Percentiles rank a stretch among this genome's conserved stretches.
Conservation (phyloP, 2,329 filamentous ascomycete species). For the Diaporthe sp. region DNA sequence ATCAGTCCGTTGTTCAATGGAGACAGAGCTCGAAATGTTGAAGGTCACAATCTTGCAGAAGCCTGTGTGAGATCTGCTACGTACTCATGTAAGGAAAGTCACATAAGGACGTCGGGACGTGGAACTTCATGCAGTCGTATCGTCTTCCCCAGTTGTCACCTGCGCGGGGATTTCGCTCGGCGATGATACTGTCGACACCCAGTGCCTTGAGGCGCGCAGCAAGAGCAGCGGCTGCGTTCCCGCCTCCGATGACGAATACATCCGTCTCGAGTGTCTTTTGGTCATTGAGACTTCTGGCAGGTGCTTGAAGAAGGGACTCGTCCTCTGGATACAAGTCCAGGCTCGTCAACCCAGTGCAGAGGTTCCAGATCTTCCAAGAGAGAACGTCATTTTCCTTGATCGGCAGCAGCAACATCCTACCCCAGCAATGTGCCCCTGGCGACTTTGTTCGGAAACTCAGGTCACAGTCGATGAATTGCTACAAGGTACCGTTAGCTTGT, state of each 20-base stretch:
- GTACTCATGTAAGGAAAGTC: slow-evolving; percentile 51
- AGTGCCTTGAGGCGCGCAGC: slow-evolving; percentile 54
- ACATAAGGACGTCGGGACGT: slow-evolving; percentile 52
- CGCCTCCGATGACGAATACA: slow-evolving; percentile 50
- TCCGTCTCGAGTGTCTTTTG: slow-evolving; percentile 43
- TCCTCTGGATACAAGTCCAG: slow-evolving; percentile 47
- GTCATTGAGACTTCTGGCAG: slow-evolving; percentile 39
- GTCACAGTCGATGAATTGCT: slow-evolving; percentile 46
- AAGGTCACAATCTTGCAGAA: neutral
- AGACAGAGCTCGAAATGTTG: no score
- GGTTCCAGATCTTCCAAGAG: slow-evolving; percentile 51
- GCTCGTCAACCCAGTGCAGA: slow-evolving; percentile 46
- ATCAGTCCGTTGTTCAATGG: neutral
- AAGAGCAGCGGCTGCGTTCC: slow-evolving; percentile 48
- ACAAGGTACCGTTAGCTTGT: neutral
- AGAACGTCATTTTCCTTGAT: neutral
- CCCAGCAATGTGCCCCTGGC: slow-evolving; percentile 48
- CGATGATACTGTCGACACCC: slow-evolving; percentile 49
- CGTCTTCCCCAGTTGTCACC: slow-evolving; percentile 55
- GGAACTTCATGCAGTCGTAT: slow-evolving; percentile 54
- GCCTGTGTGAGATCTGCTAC: neutral
- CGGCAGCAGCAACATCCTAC: slow-evolving; percentile 49
- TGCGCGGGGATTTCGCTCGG: slow-evolving; percentile 49
- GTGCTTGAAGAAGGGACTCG: slow-evolving; percentile 42
- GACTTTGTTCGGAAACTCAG: slow-evolving; percentile 49